Conservation (phyloP, 345 rosid species). For the Salix viminalis region DNA sequence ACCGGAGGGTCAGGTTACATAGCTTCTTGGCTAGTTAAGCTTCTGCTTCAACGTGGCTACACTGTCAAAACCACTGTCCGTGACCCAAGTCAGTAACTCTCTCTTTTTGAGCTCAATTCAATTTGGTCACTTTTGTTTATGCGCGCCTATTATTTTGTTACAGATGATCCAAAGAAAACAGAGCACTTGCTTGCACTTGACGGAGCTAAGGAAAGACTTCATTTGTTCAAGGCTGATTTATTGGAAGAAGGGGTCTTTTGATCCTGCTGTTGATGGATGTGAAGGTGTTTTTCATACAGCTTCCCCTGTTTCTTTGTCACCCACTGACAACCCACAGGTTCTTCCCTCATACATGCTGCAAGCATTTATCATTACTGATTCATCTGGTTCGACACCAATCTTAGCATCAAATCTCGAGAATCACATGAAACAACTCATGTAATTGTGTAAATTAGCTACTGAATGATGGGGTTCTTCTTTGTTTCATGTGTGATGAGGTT, state of each 20-base stretch:
- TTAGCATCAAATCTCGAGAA: neutral
- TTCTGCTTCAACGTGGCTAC: neutral
- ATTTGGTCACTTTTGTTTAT: neutral
- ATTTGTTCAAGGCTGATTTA: slow-evolving; percentile 7
- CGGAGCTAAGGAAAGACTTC: slow-evolving; percentile 12
- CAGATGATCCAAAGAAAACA: slow-evolving; percentile 8
- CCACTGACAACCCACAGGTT: neutral
- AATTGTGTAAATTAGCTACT: neutral
- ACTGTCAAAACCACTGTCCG: slow-evolving; percentile 4
- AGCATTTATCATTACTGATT: neutral
- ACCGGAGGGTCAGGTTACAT: slow-evolving; percentile 9
- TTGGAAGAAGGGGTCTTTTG: slow-evolving; percentile 9
- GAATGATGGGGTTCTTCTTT: neutral
- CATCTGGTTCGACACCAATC: neutral
- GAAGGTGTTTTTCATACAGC: slow-evolving; percentile 11
- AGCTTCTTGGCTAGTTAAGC: neutral
- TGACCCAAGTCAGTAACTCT: neutral
- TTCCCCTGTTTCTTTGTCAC: neutral
- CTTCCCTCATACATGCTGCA: neutral
- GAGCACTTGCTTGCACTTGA: slow-evolving; percentile 3
- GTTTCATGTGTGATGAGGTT: neutral
- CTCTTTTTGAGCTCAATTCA: neutral
- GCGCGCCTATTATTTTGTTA: neutral
- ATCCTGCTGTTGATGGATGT: slow-evolving; percentile 8
- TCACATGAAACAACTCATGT: neutral